Evolutionary conservation across 441 rosid species (phyloP), one percentile per base, ranked within the genome.

Genomic region (Bruguiera hainesii): DNA sequence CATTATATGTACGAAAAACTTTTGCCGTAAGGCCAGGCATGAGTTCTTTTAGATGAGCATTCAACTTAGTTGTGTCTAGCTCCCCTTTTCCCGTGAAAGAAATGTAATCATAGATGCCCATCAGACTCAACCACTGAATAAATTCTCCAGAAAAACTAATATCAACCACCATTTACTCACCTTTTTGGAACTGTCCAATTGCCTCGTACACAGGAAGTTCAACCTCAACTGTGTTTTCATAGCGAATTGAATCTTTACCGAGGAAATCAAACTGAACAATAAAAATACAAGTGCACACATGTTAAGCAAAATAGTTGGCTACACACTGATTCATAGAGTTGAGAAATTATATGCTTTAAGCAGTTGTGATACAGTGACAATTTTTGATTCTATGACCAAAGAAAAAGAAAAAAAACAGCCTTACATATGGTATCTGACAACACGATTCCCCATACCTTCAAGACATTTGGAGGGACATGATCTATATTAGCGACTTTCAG

Each of bases 221-320:
- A 68, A 96, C 98, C 68, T 89, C 98, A 50, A 96, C 98, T 3
- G 96, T 89, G 78, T 96, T 96, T 76, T 89, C 90, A 74, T 96
- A 96, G 71, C 89, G 87, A 75, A 96, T 90, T n/a, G 99, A 96
- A 78, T 96, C 99, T 85, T 96, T 96, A 88, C 98, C 98, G 35
- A 96, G 98, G 81, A 95, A 92, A 87, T 92, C 97, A 82, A 95
- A 95, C 99, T 95, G 90, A 80, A 81, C 37, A 69, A 75, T 62
- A 67, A 73, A 33, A 71, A 73, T n/a, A 68, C 25, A 31, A 29
- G 28, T 19, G 29, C 8, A 21, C 18, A 29, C 5, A 21, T 26
- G 26, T 67, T 37, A 52, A 58, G 33, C 58, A 56, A 9, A 66
- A 30, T 7, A 59, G 62, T 66, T 29, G 63, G 30, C 63, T 5